A percentile compares a stretch with the other conserved stretches of the same genome.
These are phyloP conservation scores for Cyathus striatus DNA, from an alignment of 768 basidiomycete species.

Conservation along the genomic window DNA sequence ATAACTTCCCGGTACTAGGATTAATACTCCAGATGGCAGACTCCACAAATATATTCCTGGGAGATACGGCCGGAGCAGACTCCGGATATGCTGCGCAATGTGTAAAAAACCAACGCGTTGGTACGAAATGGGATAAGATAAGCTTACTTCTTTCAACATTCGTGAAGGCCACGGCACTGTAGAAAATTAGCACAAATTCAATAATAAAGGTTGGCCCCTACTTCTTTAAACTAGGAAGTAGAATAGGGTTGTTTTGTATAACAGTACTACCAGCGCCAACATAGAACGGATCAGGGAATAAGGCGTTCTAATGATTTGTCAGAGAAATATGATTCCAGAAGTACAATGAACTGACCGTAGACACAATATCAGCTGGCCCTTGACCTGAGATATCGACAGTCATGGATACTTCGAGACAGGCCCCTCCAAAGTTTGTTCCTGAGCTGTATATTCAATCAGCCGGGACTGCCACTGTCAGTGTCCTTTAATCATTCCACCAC, in stretches of 20 bases:
- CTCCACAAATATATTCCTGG: slow-evolving; percentile 20
- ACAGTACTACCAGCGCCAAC: slow-evolving; percentile 27
- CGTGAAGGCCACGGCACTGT: slow-evolving; percentile 27
- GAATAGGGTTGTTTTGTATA: too few relatives aligned
- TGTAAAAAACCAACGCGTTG: background rate
- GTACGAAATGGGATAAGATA: background rate
- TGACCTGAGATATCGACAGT: too few relatives aligned
- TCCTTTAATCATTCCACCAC: slow-evolving; percentile 12
- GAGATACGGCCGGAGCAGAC: slow-evolving; percentile 22
- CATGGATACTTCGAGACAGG: slow-evolving; percentile 26
- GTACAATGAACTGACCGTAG: too few relatives aligned
- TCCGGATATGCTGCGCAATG: slow-evolving; percentile 21
- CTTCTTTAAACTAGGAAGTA: too few relatives aligned
- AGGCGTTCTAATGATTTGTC: slow-evolving; percentile 25
- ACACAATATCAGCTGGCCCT: too few relatives aligned
- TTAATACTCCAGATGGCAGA: slow-evolving; percentile 45
- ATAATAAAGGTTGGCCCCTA: background rate
- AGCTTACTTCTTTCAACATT: slow-evolving; percentile 31
- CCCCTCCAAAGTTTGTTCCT: slow-evolving; percentile 25
- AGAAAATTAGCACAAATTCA: too few relatives aligned
- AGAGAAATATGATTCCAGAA: too few relatives aligned
- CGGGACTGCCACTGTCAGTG: slow-evolving; percentile 12
- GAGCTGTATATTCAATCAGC: slow-evolving; percentile 14
- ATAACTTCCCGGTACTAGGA: slow-evolving; percentile 29
- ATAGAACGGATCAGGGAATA: slow-evolving; percentile 30